Evolutionary conservation across 1,284 basidiomycete genomes (phyloP).

Genomic region (Cutaneotrichosporon sp.): DNA sequence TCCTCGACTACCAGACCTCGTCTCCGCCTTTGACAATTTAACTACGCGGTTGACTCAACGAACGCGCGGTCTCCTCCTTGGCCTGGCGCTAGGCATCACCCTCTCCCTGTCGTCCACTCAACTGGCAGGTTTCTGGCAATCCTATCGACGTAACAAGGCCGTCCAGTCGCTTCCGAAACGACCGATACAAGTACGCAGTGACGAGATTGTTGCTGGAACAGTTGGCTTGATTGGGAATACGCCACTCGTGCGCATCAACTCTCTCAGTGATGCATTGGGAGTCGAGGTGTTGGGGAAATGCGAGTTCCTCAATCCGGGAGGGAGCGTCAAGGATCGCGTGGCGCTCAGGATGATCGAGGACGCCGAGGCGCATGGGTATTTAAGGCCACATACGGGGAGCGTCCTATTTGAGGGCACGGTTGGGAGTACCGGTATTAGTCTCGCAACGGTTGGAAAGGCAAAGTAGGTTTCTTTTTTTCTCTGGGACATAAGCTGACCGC

Average conservation of each 20-base stretch:
- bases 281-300: slow-evolving; percentile 71
- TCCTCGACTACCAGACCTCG: not conserved
- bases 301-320: slow-evolving; percentile 88
- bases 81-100: slow-evolving; percentile 67
- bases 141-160: slow-evolving; percentile 54
- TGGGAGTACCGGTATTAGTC: slow-evolving; percentile 94
- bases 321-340: slow-evolving; percentile 96
- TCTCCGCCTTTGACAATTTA: slow-evolving; percentile 11
- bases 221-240: slow-evolving; percentile 92
- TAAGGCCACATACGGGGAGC: slow-evolving; percentile 84
- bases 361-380: slow-evolving; percentile 77
- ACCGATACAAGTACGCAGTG: slow-evolving; percentile 71
- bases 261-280: slow-evolving; percentile 82
- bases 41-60: slow-evolving; percentile 28
- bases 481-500: slow-evolving; percentile 7
- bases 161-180: slow-evolving; percentile 55
- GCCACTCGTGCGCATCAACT: slow-evolving; percentile 86
- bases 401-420: slow-evolving; percentile 98
- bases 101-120: slow-evolving; percentile 67
- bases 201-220: slow-evolving; percentile 68
- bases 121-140: slow-evolving; percentile 58
- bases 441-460: slow-evolving; percentile 86
- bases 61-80: slow-evolving; percentile 59
- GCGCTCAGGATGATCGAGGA: slow-evolving; percentile 89
- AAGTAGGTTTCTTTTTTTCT: slow-evolving; percentile 58